Base-by-base conservation (phyloP, 2,329 filamentous ascomycete species). In the Beauveria australis region DNA sequence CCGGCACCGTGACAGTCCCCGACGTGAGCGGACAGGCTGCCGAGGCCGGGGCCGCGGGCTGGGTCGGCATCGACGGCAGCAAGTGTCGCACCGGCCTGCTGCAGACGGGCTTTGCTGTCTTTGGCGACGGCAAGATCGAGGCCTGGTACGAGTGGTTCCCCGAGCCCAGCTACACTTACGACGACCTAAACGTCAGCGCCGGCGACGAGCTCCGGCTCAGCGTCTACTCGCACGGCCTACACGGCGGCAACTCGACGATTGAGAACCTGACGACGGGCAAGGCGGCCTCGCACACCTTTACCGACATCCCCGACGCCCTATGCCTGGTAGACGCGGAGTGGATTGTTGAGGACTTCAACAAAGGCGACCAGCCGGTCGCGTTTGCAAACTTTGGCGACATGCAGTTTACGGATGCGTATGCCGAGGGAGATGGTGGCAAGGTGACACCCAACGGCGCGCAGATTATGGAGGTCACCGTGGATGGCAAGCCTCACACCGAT, bases 261-360 rank as follows among this genome's bases (percentile, higher is more conserved):
- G 59, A 58, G 55, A 58, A 58, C 46, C 43, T 58, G 18, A 58
- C 64, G 8, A 84, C 76, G 2, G 81, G 81, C 49, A 68, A 81
- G 67, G 76, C 67, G 5, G 81, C 81, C 30, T 76, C 75, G 18
- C 79, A 86, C 71, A 76, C 72, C 4, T 79, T 86, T 69, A 72
- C 66, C 46, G 74, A 72, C 57, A 72, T 81, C 54, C 68, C 68
- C 2, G 70, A 70, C n/a, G 63, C 66, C 18, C 76, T 85, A 16
- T 81, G 78, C 66, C 75, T 37, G 12, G 16, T 12, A 14, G 33
- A 37, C 33, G 33, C 33, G 5, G 33, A 37, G 14, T 37, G 33
- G 33, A 37, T 37, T 6, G 33, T 37, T 10, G 33, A 37, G 14
- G 33, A 37, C 33, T 37, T 37, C 82, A 66, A 68, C 54, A 57